Conservation (phyloP, 2,329 filamentous ascomycete species). For the Microdochium bolleyi region DNA sequence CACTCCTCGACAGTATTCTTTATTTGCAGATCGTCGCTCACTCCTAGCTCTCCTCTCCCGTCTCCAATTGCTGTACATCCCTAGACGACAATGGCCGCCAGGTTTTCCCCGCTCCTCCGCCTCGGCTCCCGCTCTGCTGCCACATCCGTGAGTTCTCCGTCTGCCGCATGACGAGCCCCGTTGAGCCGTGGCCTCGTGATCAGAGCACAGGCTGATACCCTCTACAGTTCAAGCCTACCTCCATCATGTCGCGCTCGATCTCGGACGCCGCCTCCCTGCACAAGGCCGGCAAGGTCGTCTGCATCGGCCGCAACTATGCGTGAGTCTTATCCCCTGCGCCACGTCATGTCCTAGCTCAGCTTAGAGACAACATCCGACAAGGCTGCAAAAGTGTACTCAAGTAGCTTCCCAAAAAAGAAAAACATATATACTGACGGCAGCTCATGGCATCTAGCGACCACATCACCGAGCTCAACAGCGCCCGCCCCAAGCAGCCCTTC, state of each 20-base stretch:
- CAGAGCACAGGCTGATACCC: neutral
- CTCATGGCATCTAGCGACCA: slow-evolving; percentile 62
- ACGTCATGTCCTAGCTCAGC: too few relatives aligned
- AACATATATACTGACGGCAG: neutral
- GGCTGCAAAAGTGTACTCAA: too few relatives aligned
- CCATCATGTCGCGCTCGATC: slow-evolving; percentile 24
- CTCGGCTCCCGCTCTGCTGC: neutral
- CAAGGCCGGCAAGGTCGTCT: slow-evolving; percentile 69
- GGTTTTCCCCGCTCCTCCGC: neutral
- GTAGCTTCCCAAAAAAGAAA: too few relatives aligned
- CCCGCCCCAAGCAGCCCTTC: slow-evolving; percentile 87
- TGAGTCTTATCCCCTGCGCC: slow-evolving; percentile 39
- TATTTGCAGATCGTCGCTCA: neutral
- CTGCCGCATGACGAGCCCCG: neutral
- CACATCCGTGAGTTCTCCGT: neutral
- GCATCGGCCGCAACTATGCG: slow-evolving; percentile 96
- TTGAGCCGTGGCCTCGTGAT: neutral
- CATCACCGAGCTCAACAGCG: slow-evolving; percentile 83
- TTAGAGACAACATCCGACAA: too few relatives aligned
- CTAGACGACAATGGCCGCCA: neutral
- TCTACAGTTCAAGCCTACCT: neutral
- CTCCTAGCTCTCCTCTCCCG: neutral
- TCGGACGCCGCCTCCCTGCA: slow-evolving; percentile 38
- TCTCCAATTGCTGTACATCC: neutral
- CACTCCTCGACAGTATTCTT: neutral